A percentile compares a stretch with the other conserved stretches of the same genome.
Conservation (phyloP, 768 basidiomycete genomes). For the Mycena pura region DNA sequence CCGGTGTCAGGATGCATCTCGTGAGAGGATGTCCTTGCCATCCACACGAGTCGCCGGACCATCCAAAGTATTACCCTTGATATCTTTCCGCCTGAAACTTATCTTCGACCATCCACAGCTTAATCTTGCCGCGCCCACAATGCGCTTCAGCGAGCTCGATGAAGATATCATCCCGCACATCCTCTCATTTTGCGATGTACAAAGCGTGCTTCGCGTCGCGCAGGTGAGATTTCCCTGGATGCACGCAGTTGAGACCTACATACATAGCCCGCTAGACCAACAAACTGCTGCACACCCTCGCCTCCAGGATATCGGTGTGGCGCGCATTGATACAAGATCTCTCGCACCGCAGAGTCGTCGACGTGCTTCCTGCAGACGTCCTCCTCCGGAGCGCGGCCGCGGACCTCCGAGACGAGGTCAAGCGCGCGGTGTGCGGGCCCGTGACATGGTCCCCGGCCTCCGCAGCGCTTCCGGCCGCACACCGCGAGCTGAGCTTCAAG, state of each 20-base stretch:
- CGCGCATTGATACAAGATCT: background rate
- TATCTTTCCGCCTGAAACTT: too few relatives aligned
- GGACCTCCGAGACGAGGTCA: background rate
- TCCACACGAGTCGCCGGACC: too few relatives aligned
- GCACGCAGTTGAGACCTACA: too few relatives aligned
- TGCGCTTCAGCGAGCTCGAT: too few relatives aligned
- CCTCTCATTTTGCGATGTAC: slow-evolving; percentile 2
- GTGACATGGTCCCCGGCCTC: background rate
- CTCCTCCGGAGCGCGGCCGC: background rate
- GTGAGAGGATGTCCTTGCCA: too few relatives aligned
- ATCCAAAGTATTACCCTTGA: too few relatives aligned
- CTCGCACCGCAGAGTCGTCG: background rate
- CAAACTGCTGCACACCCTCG: background rate
- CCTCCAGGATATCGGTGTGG: background rate
- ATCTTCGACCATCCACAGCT: too few relatives aligned
- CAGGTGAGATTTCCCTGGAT: background rate
- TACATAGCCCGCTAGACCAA: too few relatives aligned
- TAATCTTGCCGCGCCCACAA: too few relatives aligned
- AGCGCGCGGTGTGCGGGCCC: background rate
- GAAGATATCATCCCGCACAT: slow-evolving; percentile 6
- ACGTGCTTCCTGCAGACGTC: background rate
- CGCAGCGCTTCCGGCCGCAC: background rate
- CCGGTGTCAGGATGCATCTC: too few relatives aligned
- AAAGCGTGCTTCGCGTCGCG: background rate
- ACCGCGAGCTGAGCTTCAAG: background rate